Evolutionary conservation across 1,284 basidiomycete species (phyloP).

Genomic region (Ceratobasidium sp.): DNA sequence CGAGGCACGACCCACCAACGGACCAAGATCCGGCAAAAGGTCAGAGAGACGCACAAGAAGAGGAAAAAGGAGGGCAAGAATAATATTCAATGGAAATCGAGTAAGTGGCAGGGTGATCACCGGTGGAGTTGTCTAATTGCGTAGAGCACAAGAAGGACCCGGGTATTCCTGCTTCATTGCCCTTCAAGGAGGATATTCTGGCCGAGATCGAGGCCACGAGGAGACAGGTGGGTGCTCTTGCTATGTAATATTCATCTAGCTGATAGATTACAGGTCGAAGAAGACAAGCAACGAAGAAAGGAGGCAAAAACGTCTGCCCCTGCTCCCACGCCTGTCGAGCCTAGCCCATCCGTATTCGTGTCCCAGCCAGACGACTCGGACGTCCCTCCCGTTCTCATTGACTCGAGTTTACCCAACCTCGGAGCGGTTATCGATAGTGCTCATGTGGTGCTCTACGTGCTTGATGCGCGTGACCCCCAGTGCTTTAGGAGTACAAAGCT

Average conservation of each 20-base stretch:
- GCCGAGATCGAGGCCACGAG: constrained; percentile 76
- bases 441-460: constrained; percentile 83
- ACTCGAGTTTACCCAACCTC: constrained; percentile 70
- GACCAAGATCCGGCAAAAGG: constrained; percentile 80
- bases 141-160: constrained; percentile 71
- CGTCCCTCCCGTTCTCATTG: constrained; percentile 59
- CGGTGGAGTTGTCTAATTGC: background rate
- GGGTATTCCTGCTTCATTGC: constrained; percentile 96
- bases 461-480: constrained; percentile 86
- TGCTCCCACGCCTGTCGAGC: background rate
- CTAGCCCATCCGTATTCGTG: background rate
- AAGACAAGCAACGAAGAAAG: constrained; percentile 70
- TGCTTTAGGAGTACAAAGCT: constrained; percentile 69
- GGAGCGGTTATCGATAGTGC: constrained; percentile 78
- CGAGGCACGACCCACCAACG: constrained; percentile 76
- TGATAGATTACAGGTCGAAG: constrained; percentile 65
- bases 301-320: constrained; percentile 48
- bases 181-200: constrained; percentile 95
- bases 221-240: constrained; percentile 13
- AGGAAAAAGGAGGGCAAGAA: constrained; percentile 80
- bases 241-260: background rate
- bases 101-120: constrained; percentile 60
- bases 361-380: constrained; percentile 33
- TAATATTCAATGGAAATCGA: constrained; percentile 88
- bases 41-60: constrained; percentile 80